A percentile compares a stretch with the other conserved stretches of the same genome.
Conservation (phyloP, 306 rosid species). For the Sindora glabra region DNA sequence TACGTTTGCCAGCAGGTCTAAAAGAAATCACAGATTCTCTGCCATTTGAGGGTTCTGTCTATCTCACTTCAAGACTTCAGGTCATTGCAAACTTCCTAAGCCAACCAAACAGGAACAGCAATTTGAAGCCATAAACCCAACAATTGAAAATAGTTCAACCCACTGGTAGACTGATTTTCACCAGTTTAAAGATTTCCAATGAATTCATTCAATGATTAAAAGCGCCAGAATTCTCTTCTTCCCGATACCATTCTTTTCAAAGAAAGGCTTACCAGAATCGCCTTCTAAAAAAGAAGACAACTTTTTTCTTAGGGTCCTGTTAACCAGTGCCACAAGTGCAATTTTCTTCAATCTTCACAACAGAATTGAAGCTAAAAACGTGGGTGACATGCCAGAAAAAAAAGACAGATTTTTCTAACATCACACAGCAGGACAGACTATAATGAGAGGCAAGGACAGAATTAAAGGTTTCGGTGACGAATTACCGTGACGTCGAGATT, state of each 20-base stretch:
- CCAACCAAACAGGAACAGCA: no score
- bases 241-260: no score
- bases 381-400: background rate
- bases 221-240: no score
- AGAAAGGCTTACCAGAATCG: background rate
- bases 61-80: no score
- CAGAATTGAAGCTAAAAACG: background rate
- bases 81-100: no score
- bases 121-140: no score
- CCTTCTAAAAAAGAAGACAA: background rate
- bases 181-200: no score
- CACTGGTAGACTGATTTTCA: background rate
- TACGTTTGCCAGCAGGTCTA: no score
- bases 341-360: no score
- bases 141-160: background rate
- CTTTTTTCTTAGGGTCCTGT: background rate
- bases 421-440: background rate
- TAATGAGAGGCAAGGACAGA: background rate
- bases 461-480: background rate
- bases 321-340: background rate
- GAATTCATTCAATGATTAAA: no score
- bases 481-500: slow-evolving; percentile 31
- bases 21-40: no score
- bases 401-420: background rate
- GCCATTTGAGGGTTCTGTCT: no score